Evolutionary conservation across 75 land plant species (phyloP), one percentile per base, ranked within the genome.

Genomic region (Larix kaempferi): DNA sequence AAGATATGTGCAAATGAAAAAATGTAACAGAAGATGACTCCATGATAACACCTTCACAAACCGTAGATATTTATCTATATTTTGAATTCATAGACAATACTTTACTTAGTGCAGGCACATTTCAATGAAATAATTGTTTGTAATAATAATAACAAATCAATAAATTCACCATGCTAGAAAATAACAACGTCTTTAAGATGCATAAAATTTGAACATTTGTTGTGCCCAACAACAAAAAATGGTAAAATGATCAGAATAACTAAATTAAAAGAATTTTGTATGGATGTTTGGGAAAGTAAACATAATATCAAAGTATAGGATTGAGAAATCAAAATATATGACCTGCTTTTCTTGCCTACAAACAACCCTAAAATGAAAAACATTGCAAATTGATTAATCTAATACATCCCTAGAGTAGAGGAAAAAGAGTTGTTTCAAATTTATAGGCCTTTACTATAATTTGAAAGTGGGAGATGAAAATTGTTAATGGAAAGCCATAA

Each of bases 401-500:
- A 69, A 39, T 69, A 41, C 6, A 10, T 37, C 10, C 22, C 52
- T 69, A 69, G 14, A 21, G 72, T 4, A 7, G 39, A 69, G n/a
- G n/a, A 3, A 69, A 67, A 69, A 22, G 72, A 44, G 52, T 44
- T 44, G 8, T 44, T 44, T 44, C 52, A n/a, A 44, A 44, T 44
- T 44, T 7, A 10, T 44, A n/a, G 72, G 41, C 72, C 72, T 69
- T 69, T 44, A 69, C 41, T 41, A 69, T 33, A 65, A 65, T 65
- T 65, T 65, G 26, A 65, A 33, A 37, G 41, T 65, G 39, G 17
- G 35, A 10, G 19, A 8, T 44, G 25, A 12, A 67, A 39, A 37
- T n/a, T 67, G 37, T 19, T 7, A 21, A 69, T 19, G 72, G 13
- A 35, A 69, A 67, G 21, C 37, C 1, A 35, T 19, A 69, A 2